A percentile compares a stretch with the other conserved stretches of the same genome.
phyloP scores from a whole-genome alignment of 495 filamentous ascomycete genomes.

The Xylaria sp. region DNA sequence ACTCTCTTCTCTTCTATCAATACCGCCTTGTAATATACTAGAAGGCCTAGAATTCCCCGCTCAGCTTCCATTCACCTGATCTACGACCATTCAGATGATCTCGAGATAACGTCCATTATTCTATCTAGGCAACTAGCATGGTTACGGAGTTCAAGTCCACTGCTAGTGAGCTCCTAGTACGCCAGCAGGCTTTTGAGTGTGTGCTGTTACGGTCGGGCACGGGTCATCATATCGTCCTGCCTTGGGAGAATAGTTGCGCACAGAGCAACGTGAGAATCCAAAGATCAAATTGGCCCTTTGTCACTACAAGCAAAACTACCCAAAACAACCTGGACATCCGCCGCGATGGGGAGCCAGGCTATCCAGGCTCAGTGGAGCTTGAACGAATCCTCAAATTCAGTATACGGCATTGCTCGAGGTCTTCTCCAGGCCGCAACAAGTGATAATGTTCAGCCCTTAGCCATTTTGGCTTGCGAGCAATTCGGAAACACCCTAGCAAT shows the following conservation, averaged over 20 bases:
- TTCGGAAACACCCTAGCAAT: conserved; percentile 32
- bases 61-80: neutral
- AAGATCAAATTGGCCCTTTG: neutral
- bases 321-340: too few species aligned
- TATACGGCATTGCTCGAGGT: conserved; percentile 8
- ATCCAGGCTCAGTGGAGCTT: conserved; percentile 4
- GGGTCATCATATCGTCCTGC: too few species aligned
- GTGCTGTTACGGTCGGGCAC: neutral
- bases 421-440: conserved; percentile 28
- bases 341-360: neutral
- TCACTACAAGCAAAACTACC: too few species aligned
- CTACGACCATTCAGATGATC: neutral
- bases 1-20: neutral
- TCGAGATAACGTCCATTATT: neutral
- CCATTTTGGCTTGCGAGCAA: conserved; percentile 29
- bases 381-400: conserved; percentile 3
- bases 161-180: neutral
- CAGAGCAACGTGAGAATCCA: neutral
- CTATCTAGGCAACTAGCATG: neutral
- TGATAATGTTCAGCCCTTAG: conserved; percentile 31
- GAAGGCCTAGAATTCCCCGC: too few species aligned
- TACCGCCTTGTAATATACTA: neutral
- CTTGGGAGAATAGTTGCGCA: too few species aligned
- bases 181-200: neutral
- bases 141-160: neutral